Evolutionary conservation across 352 stramenopile species (phyloP).

Genomic region (Globisporangium nagaii): DNA sequence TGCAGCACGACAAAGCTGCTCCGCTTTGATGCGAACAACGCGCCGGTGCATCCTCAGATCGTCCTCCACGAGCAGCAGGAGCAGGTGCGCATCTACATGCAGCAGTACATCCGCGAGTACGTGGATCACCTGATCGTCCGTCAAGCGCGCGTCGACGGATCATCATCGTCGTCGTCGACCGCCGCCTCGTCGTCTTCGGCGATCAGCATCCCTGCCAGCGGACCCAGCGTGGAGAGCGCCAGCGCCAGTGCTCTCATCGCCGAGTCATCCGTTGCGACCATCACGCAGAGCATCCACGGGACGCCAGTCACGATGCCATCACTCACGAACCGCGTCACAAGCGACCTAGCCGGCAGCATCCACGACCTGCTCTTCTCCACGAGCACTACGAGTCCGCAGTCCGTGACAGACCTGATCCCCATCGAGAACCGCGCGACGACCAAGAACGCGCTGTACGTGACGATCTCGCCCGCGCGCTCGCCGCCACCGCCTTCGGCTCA

Average conservation of each 20-base stretch:
- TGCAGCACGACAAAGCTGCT: slow-evolving; percentile 18
- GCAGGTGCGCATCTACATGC: slow-evolving; percentile 45
- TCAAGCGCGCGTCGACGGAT: slow-evolving; percentile 18
- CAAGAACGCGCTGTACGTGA: slow-evolving; percentile 1
- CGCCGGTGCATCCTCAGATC: slow-evolving; percentile 43
- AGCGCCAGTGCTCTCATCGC: not conserved
- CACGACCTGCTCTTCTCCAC: slow-evolving; percentile 58
- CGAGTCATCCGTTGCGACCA: slow-evolving; percentile 8
- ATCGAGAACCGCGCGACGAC: slow-evolving; percentile 5
- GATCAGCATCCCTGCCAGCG: not conserved
- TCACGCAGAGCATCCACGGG: slow-evolving; percentile 33
- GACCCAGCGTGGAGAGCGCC: not conserved
- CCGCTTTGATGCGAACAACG: slow-evolving; percentile 31
- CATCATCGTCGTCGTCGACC: not conserved
- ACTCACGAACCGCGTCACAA: slow-evolving; percentile 28
- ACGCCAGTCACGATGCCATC: slow-evolving; percentile 53
- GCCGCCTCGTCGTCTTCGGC: slow-evolving; percentile 4
- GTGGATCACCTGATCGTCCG: slow-evolving; percentile 38
- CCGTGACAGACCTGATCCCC: slow-evolving; percentile 31
- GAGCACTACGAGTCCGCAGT: slow-evolving; percentile 65
- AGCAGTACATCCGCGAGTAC: slow-evolving; percentile 60
- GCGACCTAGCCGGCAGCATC: slow-evolving; percentile 40
- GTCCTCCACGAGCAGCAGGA: slow-evolving; percentile 47
- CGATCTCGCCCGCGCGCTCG: slow-evolving; percentile 1
- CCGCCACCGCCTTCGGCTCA: not conserved